Conservation (phyloP, 1,284 basidiomycete species). For the Trichosporon inkin region DNA sequence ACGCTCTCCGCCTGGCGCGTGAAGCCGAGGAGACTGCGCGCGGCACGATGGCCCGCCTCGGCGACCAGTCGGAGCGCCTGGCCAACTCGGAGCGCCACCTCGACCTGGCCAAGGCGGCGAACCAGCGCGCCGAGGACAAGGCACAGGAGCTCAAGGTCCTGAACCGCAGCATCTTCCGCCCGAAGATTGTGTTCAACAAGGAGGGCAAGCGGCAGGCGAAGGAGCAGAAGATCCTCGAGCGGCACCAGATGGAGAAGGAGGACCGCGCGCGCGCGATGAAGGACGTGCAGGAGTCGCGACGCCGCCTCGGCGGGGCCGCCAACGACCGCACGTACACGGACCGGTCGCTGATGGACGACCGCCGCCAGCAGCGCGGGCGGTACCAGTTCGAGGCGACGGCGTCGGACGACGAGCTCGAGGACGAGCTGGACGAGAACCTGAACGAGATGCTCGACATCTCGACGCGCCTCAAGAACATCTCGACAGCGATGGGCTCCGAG, state of each 20-base stretch:
- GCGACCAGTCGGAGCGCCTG: constrained; percentile 80
- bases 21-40: constrained; percentile 95
- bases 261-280: constrained; percentile 79
- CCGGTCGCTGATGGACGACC: not conserved
- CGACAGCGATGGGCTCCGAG: constrained; percentile 58
- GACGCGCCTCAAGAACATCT: constrained; percentile 77
- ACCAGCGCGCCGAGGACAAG: constrained; percentile 83
- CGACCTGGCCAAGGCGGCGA: constrained; percentile 87
- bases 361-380: constrained; percentile 46
- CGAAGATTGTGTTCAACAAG: constrained; percentile 85
- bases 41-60: constrained; percentile 77
- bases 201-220: constrained; percentile 83
- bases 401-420: constrained; percentile 84
- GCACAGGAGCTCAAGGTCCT: constrained; percentile 91
- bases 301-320: constrained; percentile 72
- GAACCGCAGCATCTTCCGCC: constrained; percentile 75
- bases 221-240: constrained; percentile 79
- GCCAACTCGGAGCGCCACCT: constrained; percentile 95
- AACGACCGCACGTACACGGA: constrained; percentile 46
- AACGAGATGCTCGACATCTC: constrained; percentile 80
- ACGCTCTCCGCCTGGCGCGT: constrained; percentile 84
- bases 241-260: constrained; percentile 82
- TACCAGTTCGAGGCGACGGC: constrained; percentile 94
- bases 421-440: constrained; percentile 82
- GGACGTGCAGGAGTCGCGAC: constrained; percentile 82